Evolutionary conservation across 2,329 filamentous ascomycete genomes (phyloP), one percentile per base, ranked within the genome.

Genomic region (Ophiosphaerella narmari): DNA sequence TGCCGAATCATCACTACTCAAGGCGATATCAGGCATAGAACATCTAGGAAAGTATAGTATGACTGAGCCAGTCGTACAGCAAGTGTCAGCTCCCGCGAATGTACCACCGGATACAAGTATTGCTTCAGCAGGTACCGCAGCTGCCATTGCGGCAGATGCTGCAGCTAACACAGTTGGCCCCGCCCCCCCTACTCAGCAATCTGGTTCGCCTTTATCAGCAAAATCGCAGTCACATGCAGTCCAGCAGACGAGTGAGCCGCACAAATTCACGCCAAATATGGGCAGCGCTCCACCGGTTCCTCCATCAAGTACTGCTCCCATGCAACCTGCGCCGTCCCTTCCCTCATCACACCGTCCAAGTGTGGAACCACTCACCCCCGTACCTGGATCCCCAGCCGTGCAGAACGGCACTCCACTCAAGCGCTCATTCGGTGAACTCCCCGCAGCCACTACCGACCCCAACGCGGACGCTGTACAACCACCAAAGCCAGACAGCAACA

Each of bases 281-380:
- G 62, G 59, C 3, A 50, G 54, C 8, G 42, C 52, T 23, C n/a
- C 55, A 14, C 43, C 57, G 29, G 39, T 50, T n/a, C 21, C 51
- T n/a, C 33, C 37, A 35, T 39, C 47, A n/a, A 23, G 37, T 50
- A 21, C 61, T 14, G 48, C 50, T 13, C 48, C 57, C 11, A 51
- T 50, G 13, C 48, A 54, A 18, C 21, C 53, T 26, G 47, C 45
- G 14, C 39, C 54, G 4, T 46, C 52, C 12, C 46, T 58, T 26
- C 51, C 57, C 1, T 41, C 63, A 29, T 55, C 62, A 16, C 61
- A 63, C 36, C 54, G 70, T 12, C 70, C 70, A 3, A 73, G 68
- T 39, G 69, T 73, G 2, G 70, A 73, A 53, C 70, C 70, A 2
- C 60, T 73, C 2, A 73, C 70, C 3, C 70, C 70, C 3, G 63